Evolutionary conservation across 768 basidiomycete species (phyloP).

Genomic region (Inosperma sp.): DNA sequence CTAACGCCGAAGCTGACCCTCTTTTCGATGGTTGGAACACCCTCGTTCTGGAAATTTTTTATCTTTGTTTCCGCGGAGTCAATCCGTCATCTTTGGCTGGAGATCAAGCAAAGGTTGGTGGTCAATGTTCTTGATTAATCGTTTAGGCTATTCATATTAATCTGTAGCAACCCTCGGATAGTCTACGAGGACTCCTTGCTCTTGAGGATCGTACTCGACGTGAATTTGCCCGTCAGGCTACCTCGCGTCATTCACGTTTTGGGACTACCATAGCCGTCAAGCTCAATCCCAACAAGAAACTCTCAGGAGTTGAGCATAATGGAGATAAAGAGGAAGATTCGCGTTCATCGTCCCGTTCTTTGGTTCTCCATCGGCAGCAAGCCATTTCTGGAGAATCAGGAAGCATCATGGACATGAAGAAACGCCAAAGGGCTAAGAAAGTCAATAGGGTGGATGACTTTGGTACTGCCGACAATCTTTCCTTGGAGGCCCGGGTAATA

Average conservation of each 20-base stretch:
- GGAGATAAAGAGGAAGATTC: constrained; percentile 23
- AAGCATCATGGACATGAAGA: constrained; percentile 65
- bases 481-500: constrained; percentile 54
- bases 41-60: constrained; percentile 87
- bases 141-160: too few species aligned
- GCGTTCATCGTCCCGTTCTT: constrained; percentile 41
- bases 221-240: constrained; percentile 46
- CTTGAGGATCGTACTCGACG: constrained; percentile 65
- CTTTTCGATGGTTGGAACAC: constrained; percentile 85
- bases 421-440: constrained; percentile 57
- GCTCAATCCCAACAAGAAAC: constrained; percentile 54
- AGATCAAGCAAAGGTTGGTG: constrained; percentile 63
- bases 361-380: constrained; percentile 82
- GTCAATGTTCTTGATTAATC: constrained; percentile 7
- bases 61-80: constrained; percentile 80
- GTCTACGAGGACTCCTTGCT: constrained; percentile 71
- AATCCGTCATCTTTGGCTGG: constrained; percentile 53
- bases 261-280: constrained; percentile 90
- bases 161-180: constrained; percentile 59
- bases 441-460: constrained; percentile 63
- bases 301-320: constrained; percentile 9
- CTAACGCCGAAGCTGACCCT: constrained; percentile 70
- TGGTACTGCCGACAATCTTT: constrained; percentile 61
- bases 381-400: constrained; percentile 68
- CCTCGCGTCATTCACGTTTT: constrained; percentile 91